A percentile compares a stretch with the other conserved stretches of the same genome.
These are phyloP conservation scores for Anacardium occidentale DNA, from an alignment of 345 rosid species.

Conservation along the genomic window DNA sequence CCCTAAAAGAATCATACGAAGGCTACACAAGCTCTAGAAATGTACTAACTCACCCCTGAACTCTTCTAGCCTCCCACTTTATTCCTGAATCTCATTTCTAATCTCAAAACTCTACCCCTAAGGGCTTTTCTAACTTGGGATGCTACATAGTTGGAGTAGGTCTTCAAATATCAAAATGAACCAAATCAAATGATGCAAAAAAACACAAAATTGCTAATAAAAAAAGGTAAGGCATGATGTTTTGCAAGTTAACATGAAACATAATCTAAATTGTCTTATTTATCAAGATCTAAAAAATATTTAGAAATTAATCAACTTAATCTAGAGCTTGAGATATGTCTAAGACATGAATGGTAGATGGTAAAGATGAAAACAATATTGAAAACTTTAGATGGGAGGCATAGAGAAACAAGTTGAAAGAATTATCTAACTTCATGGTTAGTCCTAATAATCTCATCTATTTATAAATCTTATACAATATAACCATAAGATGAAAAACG, in stretches of 20 bases:
- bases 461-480: neutral
- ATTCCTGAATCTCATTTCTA: too few relatives aligned
- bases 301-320: conserved; percentile 7
- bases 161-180: neutral
- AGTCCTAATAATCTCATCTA: neutral
- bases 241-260: neutral
- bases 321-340: too few relatives aligned
- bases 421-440: neutral
- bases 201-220: neutral
- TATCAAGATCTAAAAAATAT: neutral
- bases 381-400: too few relatives aligned
- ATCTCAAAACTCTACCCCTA: too few relatives aligned
- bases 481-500: neutral
- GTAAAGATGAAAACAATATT: neutral
- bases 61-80: too few relatives aligned
- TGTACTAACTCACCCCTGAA: too few relatives aligned
- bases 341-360: neutral
- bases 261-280: neutral
- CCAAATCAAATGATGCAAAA: neutral
- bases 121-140: too few relatives aligned
- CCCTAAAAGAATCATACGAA: too few relatives aligned
- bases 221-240: neutral
- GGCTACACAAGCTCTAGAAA: too few relatives aligned
- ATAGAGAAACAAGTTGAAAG: too few relatives aligned
- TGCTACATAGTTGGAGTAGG: too few relatives aligned